Evolutionary conservation across 2,329 filamentous ascomycete species (phyloP), one percentile per base, ranked within the genome.

Genomic region (Parafenestella ontariensis): DNA sequence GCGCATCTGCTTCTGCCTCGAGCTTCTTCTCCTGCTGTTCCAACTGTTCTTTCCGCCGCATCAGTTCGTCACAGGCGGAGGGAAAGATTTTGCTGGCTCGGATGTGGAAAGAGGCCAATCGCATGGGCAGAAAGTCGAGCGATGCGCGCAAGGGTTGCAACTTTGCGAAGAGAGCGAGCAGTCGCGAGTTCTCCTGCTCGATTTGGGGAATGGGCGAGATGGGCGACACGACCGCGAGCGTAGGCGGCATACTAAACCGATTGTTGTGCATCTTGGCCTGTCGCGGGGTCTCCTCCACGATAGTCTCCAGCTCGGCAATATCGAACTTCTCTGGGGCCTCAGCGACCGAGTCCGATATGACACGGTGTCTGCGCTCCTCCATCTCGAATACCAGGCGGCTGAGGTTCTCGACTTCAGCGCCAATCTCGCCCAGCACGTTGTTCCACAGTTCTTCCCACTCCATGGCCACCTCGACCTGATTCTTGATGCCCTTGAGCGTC

Each of bases 361-460:
- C 90, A 74, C 89, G 89, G 75, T 98, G 94, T 43, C 95, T 85
- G 61, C 92, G 89, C 78, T 98, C 95, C 75, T 99, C 95, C 92
- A 98, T 96, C 76, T 98, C 93, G 69, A 98, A 98, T 26, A 98
- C 91, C 43, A 96, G 79, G 34, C 90, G 84, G 68, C 85, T 87
- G 15, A 96, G 82, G 40, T 89, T 88, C 61, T 95, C 90, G 70
- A 92, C 88, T 77, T 99, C 95, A 58, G 89, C 87, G 47, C 93
- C 91, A 57, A 98, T 96, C 72, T 98, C 94, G 40, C 93, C 94
- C 2, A 99, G 81, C 3, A 98, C 94, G 60, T 85, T 91, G 66
- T 92, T 92, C 94, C 95, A 98, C 31, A 99, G 82, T 77, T 98
- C 93, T 75, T 97, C 93, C 94, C 94, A 99, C 72, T 99, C 95